These are phyloP conservation scores for Lichtheimia hyalospora DNA, from an alignment of 371 early-diverging fungal species.

Conservation along the genomic window DNA sequence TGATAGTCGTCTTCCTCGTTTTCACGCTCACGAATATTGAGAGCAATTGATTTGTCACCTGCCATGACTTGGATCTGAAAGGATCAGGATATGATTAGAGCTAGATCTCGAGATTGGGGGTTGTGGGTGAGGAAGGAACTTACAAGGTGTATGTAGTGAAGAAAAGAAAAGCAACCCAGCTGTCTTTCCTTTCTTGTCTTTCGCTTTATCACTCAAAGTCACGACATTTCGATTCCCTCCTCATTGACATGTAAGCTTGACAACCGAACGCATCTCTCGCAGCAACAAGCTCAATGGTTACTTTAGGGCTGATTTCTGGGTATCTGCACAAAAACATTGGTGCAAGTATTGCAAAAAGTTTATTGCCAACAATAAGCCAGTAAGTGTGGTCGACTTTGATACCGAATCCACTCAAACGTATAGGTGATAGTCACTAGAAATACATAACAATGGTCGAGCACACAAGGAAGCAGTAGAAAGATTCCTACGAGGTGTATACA, in stretches of 20 bases:
- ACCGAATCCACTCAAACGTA: too few relatives aligned
- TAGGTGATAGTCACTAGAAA: slow-evolving; percentile 31
- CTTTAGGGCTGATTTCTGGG: slow-evolving; percentile 77
- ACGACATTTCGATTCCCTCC: too few relatives aligned
- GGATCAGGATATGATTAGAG: too few relatives aligned
- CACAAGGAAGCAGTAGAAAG: slow-evolving; percentile 73
- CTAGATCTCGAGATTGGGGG: too few relatives aligned
- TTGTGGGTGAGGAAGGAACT: too few relatives aligned
- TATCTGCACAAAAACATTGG: slow-evolving; percentile 68
- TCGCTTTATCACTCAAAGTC: too few relatives aligned
- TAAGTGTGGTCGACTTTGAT: slow-evolving; percentile 30
- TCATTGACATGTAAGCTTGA: too few relatives aligned
- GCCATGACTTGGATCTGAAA: slow-evolving; percentile 1
- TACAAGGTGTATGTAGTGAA: too few relatives aligned
- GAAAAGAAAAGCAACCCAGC: too few relatives aligned
- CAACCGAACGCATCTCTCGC: too few relatives aligned
- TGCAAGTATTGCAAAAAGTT: slow-evolving; percentile 79
- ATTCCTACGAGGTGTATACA: slow-evolving; percentile 66
- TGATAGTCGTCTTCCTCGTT: slow-evolving; percentile 14
- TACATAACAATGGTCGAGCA: slow-evolving; percentile 65
- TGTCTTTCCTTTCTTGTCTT: too few relatives aligned
- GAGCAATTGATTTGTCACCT: slow-evolving; percentile 5
- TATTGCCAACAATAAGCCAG: slow-evolving; percentile 72
- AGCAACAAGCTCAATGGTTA: too few relatives aligned
- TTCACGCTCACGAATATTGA: slow-evolving; percentile 13